These are phyloP conservation scores for Closterium sp. DNA, from an alignment of 139 green algal genomes.

Conservation along the genomic window DNA sequence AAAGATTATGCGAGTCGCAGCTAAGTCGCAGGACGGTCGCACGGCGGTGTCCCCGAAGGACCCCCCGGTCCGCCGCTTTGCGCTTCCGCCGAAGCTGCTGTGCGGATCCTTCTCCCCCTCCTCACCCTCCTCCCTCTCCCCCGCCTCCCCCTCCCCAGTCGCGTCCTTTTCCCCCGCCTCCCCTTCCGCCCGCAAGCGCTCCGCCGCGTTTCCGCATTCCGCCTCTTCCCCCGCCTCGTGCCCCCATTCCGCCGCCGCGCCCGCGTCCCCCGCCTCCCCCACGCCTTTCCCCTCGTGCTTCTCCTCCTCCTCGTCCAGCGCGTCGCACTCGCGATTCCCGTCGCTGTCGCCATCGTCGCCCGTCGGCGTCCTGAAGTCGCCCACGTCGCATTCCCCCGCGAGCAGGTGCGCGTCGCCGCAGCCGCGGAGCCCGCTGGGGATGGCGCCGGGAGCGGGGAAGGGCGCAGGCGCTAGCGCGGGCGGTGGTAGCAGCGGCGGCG, in stretches of 20 bases:
- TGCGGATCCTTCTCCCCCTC: neutral
- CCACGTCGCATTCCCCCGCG: neutral
- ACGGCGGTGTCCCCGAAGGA: neutral
- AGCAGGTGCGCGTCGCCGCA: neutral
- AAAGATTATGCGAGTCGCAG: neutral
- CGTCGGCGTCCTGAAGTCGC: neutral
- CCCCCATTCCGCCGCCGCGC: neutral
- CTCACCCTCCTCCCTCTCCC: neutral
- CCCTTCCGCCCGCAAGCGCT: neutral
- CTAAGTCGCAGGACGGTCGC: neutral
- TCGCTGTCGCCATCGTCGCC: neutral
- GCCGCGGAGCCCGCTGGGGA: neutral
- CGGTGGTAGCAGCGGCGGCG: neutral
- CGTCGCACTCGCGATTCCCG: neutral
- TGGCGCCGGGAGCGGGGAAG: too few relatives aligned
- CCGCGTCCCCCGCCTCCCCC: neutral
- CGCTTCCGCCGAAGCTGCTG: constrained; percentile 1
- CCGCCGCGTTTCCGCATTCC: neutral
- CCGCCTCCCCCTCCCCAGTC: neutral
- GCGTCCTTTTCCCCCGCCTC: neutral
- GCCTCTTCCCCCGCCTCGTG: neutral
- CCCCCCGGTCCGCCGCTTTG: neutral
- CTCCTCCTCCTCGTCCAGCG: neutral
- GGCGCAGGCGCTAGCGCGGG: too few relatives aligned
- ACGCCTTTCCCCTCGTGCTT: neutral